Percentiles rank a stretch among this genome's conserved stretches.
phyloP scores from a whole-genome alignment of 257 asterid genomes.

The Capsicum baccatum region DNA sequence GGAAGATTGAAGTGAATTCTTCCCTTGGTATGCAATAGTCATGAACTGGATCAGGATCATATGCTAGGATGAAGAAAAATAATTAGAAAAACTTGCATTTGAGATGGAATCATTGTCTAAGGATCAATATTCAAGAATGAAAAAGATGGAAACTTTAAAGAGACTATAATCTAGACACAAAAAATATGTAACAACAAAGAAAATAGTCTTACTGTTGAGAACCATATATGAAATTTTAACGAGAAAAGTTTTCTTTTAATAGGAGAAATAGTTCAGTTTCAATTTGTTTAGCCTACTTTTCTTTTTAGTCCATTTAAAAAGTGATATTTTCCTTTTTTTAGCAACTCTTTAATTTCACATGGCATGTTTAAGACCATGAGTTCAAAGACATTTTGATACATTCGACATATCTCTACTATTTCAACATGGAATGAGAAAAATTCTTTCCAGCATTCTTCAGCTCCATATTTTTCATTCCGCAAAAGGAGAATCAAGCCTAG shows the following conservation, averaged over 20 bases:
- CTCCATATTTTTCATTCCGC: too few relatives aligned
- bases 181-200: background rate
- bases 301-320: too few relatives aligned
- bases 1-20: slow-evolving; percentile 54
- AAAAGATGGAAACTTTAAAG: slow-evolving; percentile 11
- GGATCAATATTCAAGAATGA: slow-evolving; percentile 29
- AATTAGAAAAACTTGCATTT: slow-evolving; percentile 37
- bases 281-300: too few relatives aligned
- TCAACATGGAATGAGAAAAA: too few relatives aligned
- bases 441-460: too few relatives aligned
- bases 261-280: background rate
- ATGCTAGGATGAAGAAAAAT: slow-evolving; percentile 51
- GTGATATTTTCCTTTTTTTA: too few relatives aligned
- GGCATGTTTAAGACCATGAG: too few relatives aligned
- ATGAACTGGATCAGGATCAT: slow-evolving; percentile 72
- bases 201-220: slow-evolving; percentile 31
- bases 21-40: slow-evolving; percentile 76
- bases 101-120: slow-evolving; percentile 39
- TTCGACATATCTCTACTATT: too few relatives aligned
- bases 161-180: background rate
- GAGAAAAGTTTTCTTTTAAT: background rate
- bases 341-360: too few relatives aligned
- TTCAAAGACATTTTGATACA: too few relatives aligned
- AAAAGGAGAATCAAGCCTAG: too few relatives aligned
- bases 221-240: slow-evolving; percentile 34